Base-by-base conservation (phyloP, 805 yeast species). In the Candida qinlingensis region DNA sequence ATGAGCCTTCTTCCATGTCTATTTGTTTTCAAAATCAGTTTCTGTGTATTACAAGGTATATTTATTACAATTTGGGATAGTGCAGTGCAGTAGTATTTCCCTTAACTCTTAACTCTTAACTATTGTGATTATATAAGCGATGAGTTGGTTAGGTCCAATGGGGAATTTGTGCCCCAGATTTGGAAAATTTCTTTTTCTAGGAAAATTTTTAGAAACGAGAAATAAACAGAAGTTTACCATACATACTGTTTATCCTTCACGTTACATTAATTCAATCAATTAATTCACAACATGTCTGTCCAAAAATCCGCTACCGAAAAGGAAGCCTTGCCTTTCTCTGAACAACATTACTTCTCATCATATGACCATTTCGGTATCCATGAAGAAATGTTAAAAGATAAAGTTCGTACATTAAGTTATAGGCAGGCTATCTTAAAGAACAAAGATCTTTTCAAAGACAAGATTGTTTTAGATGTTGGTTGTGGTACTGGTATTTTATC, bases 401-500 rank as follows among this genome's bases (percentile, higher is more conserved):
- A 87, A 45, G 88, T 89, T 29, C 83, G 99, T 68, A 94, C 99
- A 7, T 71, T 90, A 53, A 80, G 96, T 33, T 94, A 94, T 72
- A 77, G 98, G 61, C 85, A 86, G 54, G 96, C 97, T 47, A 94
- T 94, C 67, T 81, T 81, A 72, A 89, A 88, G 67, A 94, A 94
- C 74, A 84, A 84, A 61, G 86, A 85, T 57, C 71, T 89, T 47
- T 92, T 94, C 75, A 89, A 90, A 67, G 97, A 83, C 69, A 94
- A 94, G 73, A 71, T 92, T 52, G 99, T 94, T 7, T 74, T 94
- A 49, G 99, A 94, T 70, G 99, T 94, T 49, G 99, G 99, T 44
- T 95, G 99, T 69, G 99, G 99, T 58, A 94, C 99, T 25, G 99
- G 99, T 58, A 90, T 94, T 57, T 72, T 94, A 54, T 91, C 97